Evolutionary conservation across 805 yeast species (phyloP).

Genomic region (Cyberlindnera mycetangii): DNA sequence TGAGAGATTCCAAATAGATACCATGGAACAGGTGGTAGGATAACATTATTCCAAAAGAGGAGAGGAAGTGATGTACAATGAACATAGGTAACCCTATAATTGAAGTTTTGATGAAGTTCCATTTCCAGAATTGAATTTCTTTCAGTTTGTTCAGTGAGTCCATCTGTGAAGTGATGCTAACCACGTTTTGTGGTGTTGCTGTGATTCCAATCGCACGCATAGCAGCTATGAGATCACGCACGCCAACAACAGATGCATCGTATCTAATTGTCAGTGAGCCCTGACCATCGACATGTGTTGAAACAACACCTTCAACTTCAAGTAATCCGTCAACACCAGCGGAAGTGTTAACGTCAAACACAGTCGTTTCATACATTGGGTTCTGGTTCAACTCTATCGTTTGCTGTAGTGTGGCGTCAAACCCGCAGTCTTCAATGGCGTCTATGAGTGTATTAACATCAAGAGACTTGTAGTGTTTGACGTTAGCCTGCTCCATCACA

Average conservation of each 20-base stretch:
- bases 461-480: constrained; percentile 42
- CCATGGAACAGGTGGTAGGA: constrained; percentile 46
- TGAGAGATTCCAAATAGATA: constrained; percentile 56
- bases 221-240: constrained; percentile 55
- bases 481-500: constrained; percentile 68
- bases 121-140: constrained; percentile 72
- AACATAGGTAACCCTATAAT: constrained; percentile 64
- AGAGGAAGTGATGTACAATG: constrained; percentile 44
- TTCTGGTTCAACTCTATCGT: background rate
- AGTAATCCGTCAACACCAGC: constrained; percentile 46
- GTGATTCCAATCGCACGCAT: constrained; percentile 53
- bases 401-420: constrained; percentile 44
- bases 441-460: constrained; percentile 38
- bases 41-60: constrained; percentile 32
- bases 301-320: constrained; percentile 12
- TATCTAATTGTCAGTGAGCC: constrained; percentile 38
- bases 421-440: constrained; percentile 74
- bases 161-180: constrained; percentile 68
- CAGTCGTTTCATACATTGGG: constrained; percentile 8
- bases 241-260: constrained; percentile 51
- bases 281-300: constrained; percentile 30
- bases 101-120: constrained; percentile 49
- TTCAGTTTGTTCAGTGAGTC: constrained; percentile 62
- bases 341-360: constrained; percentile 34
- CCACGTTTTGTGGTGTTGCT: constrained; percentile 42